These are phyloP conservation scores for Orbilia javanica DNA, from an alignment of 2,329 filamentous ascomycete species.

Conservation along the genomic window DNA sequence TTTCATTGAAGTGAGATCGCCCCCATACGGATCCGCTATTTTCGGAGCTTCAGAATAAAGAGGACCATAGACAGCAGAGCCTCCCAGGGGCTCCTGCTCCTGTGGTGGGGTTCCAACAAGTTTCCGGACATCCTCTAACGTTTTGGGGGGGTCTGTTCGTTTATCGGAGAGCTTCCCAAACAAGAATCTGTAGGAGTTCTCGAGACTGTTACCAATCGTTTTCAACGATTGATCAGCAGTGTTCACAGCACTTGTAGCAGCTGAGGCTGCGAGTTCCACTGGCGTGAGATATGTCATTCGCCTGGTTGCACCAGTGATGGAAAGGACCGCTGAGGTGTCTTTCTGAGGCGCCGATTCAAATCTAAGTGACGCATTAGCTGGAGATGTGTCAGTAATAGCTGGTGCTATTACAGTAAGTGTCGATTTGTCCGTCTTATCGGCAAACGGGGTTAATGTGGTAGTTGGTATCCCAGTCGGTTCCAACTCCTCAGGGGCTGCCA, in stretches of 20 bases:
- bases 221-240: constrained; percentile 93
- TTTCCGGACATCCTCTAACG: constrained; percentile 90
- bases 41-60: not conserved
- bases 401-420: not conserved
- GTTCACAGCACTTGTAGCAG: constrained; percentile 68
- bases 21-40: not conserved
- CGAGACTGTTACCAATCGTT: constrained; percentile 88
- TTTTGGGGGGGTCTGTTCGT: constrained; percentile 78
- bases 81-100: constrained; percentile 28
- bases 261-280: constrained; percentile 61
- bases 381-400: constrained; percentile 4
- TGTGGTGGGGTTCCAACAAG: constrained; percentile 80
- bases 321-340: not conserved
- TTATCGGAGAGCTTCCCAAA: constrained; percentile 83
- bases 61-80: not conserved
- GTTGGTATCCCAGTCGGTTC: not conserved
- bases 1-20: not conserved
- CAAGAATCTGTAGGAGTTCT: constrained; percentile 92
- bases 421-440: not conserved
- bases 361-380: constrained; percentile 2
- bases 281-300: constrained; percentile 60
- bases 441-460: not conserved
- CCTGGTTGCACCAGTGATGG: not conserved
- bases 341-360: not conserved
- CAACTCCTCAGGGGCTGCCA: not conserved